Evolutionary conservation across 352 stramenopile species (phyloP).

Genomic region (Phytopythium kandeliae): DNA sequence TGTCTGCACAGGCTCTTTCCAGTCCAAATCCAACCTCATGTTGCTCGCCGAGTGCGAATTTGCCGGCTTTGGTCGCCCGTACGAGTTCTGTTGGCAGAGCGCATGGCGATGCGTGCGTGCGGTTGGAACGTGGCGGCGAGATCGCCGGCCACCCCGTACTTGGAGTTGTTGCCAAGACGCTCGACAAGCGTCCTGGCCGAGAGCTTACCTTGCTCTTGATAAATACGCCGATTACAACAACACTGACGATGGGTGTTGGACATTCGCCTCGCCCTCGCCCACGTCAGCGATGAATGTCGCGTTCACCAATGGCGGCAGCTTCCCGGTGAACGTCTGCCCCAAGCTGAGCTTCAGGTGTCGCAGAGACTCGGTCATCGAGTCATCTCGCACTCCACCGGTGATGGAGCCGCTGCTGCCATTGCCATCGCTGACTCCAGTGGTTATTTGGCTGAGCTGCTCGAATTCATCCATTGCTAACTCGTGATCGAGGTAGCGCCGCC

Average conservation of each 20-base stretch:
- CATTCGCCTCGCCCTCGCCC: neutral
- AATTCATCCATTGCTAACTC: slow-evolving; percentile 58
- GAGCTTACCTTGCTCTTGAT: no score
- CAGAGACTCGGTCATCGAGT: neutral
- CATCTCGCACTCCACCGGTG: neutral
- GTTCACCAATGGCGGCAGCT: slow-evolving; percentile 13
- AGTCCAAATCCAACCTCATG: no score
- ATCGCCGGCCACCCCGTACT: no score
- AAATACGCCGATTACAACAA: neutral
- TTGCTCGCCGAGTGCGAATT: no score
- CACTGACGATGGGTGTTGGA: slow-evolving; percentile 1
- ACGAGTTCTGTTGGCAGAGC: no score
- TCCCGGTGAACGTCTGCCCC: slow-evolving; percentile 28
- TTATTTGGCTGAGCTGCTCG: slow-evolving; percentile 25
- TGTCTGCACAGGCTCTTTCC: no score
- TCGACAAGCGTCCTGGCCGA: no score
- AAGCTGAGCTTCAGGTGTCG: slow-evolving; percentile 27
- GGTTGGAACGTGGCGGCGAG: no score
- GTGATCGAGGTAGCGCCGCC: slow-evolving; percentile 39
- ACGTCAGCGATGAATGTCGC: slow-evolving; percentile 4
- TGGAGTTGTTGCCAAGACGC: no score
- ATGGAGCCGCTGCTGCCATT: neutral
- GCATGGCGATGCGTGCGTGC: no score
- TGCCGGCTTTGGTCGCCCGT: no score
- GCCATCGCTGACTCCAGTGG: neutral